Evolutionary conservation across 2,329 filamentous ascomycete genomes (phyloP).

Genomic region (Pseudohalonectria lignicola): DNA sequence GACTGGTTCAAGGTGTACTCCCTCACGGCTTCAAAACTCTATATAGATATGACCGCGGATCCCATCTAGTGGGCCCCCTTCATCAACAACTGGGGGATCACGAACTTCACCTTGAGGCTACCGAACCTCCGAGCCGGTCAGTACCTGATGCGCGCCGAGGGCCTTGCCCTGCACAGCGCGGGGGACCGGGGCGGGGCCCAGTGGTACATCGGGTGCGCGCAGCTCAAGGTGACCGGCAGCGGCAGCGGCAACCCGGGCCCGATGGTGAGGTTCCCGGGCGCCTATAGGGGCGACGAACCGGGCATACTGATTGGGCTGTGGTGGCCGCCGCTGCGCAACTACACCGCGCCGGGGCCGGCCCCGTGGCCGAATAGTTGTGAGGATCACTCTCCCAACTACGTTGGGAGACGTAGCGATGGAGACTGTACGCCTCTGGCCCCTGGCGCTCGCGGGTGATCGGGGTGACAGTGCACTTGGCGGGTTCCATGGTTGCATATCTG

Average conservation of each 20-base stretch:
- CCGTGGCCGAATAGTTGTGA: constrained; percentile 22
- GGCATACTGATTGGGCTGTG: constrained; percentile 22
- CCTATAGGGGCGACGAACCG: constrained; percentile 1
- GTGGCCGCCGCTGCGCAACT: constrained; percentile 20
- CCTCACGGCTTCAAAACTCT: background rate
- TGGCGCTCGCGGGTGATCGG: too few species aligned
- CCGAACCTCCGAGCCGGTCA: constrained; percentile 19
- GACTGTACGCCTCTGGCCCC: constrained; percentile 21
- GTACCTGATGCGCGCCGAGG: constrained; percentile 8
- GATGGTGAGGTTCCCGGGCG: constrained; percentile 2
- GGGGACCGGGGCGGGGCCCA: constrained; percentile 4
- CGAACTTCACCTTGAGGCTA: constrained; percentile 19
- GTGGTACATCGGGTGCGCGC: constrained; percentile 8
- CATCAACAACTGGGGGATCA: constrained; percentile 1
- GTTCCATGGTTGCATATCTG: too few species aligned
- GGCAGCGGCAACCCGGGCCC: background rate
- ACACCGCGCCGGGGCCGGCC: constrained; percentile 19
- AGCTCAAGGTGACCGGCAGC: constrained; percentile 3
- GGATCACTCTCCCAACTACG: constrained; percentile 24
- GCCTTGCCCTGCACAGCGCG: constrained; percentile 7
- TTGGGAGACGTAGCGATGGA: constrained; percentile 19
- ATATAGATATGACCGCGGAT: background rate
- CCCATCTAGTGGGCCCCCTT: constrained; percentile 1
- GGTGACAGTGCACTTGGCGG: too few species aligned
- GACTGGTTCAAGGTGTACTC: constrained; percentile 9